Base-by-base conservation (phyloP, 2,329 filamentous ascomycete genomes). In the Albophoma yamanashiensis region DNA sequence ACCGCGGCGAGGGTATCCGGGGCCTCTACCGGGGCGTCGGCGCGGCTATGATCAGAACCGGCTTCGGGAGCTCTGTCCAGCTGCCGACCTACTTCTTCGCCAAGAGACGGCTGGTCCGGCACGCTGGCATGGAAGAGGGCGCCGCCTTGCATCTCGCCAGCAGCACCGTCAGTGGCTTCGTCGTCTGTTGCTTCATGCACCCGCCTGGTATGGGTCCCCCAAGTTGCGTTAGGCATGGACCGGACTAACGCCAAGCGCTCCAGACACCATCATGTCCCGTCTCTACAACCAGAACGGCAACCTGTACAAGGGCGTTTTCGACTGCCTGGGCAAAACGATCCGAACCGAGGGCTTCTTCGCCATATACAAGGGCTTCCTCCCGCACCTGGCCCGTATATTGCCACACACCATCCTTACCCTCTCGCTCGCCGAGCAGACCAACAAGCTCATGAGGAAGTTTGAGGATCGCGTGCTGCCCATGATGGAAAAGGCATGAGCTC, bases 201-300 rank as follows among this genome's bases (percentile, higher is more conserved):
- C 94, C 94, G 59, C 94, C 94, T 70, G 89, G 89, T 91, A 76
- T 71, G 82, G 73, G 63, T 20, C 36, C 27, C 2, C n/a, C 40
- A 2, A n/a, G 5, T n/a, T 14, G 5, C 20, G 20, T 14, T 31
- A 31, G 3, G 27, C 27, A 12, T 12, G 47, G 11, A 34, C 3
- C 20, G 15, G 9, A 17, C 50, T 55, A 55, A 55, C 31, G 20
- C 20, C 20, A 55, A 22, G 20, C 11, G 3, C 31, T 14, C 27
- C 39, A 83, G 94, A 99, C 74, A 99, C 94, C 6, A 90, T 99
- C 76, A 99, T 99, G 94, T 94, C 91, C 63, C 89, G 94, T 64
- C 88, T 99, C 80, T 99, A 99, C 81, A 99, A 99, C 79, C 94
- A 99, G 74, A 96, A 92, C 63, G 94, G 94, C 58, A 96, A 97